These are phyloP conservation scores for Amanita jacksonii DNA, from an alignment of 768 basidiomycete species.

Conservation along the genomic window DNA sequence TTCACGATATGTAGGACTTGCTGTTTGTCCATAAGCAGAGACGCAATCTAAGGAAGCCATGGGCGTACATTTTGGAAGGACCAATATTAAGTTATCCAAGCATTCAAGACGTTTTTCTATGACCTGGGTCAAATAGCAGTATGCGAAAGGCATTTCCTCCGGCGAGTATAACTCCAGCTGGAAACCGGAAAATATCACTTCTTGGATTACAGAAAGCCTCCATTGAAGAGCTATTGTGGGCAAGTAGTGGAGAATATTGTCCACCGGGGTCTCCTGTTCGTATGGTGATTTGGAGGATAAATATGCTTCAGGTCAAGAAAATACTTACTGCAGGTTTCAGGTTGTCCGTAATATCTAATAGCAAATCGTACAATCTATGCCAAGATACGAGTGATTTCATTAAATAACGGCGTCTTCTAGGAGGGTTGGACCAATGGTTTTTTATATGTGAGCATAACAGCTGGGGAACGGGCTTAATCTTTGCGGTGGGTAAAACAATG, in stretches of 20 bases:
- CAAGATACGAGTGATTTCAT: constrained; percentile 56
- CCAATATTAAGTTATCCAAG: constrained; percentile 37
- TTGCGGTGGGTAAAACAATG: constrained; percentile 1
- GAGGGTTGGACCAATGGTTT: constrained; percentile 59
- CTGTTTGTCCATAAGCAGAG: constrained; percentile 17
- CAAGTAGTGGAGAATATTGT: constrained; percentile 30
- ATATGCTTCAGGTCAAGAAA: constrained; percentile 1
- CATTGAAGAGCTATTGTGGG: constrained; percentile 44
- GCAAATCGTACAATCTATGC: constrained; percentile 51
- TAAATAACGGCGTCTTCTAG: constrained; percentile 54
- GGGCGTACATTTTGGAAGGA: constrained; percentile 29
- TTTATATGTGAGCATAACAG: constrained; percentile 48
- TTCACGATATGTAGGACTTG: constrained; percentile 32
- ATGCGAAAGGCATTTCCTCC: constrained; percentile 64
- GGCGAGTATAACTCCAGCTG: constrained; percentile 64
- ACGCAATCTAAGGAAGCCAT: neutral
- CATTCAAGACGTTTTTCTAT: constrained; percentile 45
- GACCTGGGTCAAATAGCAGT: constrained; percentile 60
- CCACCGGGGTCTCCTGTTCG: constrained; percentile 20
- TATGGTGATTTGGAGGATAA: constrained; percentile 1
- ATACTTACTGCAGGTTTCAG: constrained; percentile 21
- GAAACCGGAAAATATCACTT: constrained; percentile 67
- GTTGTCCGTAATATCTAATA: constrained; percentile 23
- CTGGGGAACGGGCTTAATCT: constrained; percentile 24
- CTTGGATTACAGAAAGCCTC: constrained; percentile 51